phyloP scores from a whole-genome alignment of 2,329 filamentous ascomycete species.

The Penicillium corylophilum region DNA sequence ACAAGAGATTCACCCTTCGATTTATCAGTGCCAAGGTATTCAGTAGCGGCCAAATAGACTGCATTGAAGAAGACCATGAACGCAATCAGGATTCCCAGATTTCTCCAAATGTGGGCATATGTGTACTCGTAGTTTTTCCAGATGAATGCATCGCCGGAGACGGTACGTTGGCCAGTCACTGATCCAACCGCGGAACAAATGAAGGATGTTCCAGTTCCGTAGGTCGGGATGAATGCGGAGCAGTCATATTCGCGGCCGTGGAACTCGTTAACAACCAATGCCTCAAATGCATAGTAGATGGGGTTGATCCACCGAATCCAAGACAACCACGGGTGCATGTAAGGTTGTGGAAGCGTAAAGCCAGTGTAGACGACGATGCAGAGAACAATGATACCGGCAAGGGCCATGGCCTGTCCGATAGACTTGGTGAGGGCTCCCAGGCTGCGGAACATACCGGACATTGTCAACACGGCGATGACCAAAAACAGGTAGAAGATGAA shows the following conservation, averaged over 20 bases:
- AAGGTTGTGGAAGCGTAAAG: conserved; percentile 40
- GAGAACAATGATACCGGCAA: conserved; percentile 33
- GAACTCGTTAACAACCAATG: conserved; percentile 33
- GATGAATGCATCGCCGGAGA: conserved; percentile 62
- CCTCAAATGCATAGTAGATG: conserved; percentile 33
- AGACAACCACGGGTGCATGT: conserved; percentile 52
- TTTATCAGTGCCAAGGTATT: conserved; percentile 58
- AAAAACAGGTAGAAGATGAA: conserved; percentile 70
- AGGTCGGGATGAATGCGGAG: conserved; percentile 18
- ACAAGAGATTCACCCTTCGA: conserved; percentile 73
- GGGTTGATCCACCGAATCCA: conserved; percentile 40
- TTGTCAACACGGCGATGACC: conserved; percentile 36
- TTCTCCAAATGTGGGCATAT: conserved; percentile 61
- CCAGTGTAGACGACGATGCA: conserved; percentile 37
- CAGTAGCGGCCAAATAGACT: conserved; percentile 52
- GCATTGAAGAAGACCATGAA: conserved; percentile 60
- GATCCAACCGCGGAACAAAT: conserved; percentile 45
- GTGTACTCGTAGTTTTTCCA: conserved; percentile 56
- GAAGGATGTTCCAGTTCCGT: conserved; percentile 16
- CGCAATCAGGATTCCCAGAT: conserved; percentile 66
- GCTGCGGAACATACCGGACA: conserved; percentile 56
- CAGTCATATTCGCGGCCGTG: conserved; percentile 26
- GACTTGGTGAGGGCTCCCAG: conserved; percentile 46
- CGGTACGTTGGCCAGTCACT: conserved; percentile 50
- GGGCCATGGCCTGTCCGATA: conserved; percentile 54